Evolutionary conservation across 2,329 filamentous ascomycete species (phyloP).

Genomic region (Hymenoscyphus fraxineus): DNA sequence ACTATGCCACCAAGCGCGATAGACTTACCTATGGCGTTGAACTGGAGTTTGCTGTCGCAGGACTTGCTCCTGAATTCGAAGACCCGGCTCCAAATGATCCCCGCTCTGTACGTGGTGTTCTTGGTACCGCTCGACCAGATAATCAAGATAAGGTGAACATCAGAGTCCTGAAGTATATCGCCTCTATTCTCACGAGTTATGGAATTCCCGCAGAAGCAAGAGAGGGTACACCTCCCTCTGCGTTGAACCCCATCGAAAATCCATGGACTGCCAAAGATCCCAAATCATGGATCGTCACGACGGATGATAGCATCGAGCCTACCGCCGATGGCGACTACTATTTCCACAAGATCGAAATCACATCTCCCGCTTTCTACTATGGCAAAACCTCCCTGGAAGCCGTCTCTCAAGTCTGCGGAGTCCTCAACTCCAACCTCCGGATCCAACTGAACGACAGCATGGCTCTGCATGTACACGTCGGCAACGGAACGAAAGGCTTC

Average conservation of each 20-base stretch:
- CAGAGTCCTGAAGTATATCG: background rate
- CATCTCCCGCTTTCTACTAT: constrained; percentile 2
- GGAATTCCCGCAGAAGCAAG: background rate
- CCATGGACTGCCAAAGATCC: background rate
- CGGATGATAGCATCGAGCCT: background rate
- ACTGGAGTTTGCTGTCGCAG: background rate
- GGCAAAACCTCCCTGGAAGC: background rate
- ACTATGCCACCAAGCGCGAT: background rate
- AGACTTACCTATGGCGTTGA: constrained; percentile 5
- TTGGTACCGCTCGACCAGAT: background rate
- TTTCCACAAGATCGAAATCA: background rate
- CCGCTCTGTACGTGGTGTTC: background rate
- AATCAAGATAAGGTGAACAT: background rate
- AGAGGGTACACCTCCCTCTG: background rate
- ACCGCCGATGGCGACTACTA: background rate
- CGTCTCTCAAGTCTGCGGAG: background rate
- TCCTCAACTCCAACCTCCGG: background rate
- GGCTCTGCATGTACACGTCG: constrained; percentile 4
- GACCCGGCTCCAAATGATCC: background rate
- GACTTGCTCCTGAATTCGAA: background rate
- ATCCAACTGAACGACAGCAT: background rate
- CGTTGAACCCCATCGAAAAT: background rate
- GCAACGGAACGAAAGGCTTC: background rate
- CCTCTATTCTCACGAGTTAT: background rate
- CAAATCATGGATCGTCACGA: background rate